Conservation (phyloP, 1,284 basidiomycete genomes). For the Malassezia sympodialis region DNA sequence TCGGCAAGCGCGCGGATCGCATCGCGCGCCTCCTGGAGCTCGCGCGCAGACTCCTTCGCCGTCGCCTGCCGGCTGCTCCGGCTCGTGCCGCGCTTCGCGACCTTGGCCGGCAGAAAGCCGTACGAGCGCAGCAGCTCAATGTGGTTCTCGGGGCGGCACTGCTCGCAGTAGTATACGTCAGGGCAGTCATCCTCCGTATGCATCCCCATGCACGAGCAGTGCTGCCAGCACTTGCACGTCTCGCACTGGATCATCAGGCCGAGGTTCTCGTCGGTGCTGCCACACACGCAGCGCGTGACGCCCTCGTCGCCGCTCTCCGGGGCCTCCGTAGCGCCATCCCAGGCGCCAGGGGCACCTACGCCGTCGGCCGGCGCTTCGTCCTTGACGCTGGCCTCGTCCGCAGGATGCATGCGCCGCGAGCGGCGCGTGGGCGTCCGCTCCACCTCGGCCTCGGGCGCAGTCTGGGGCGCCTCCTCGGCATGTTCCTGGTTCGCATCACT, state of each 20-base stretch:
- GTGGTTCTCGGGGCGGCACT: conserved; percentile 79
- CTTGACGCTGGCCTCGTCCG: background rate
- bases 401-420: conserved; percentile 1
- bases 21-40: conserved; percentile 44
- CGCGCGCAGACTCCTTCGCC: conserved; percentile 28
- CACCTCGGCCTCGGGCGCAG: background rate
- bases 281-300: conserved; percentile 88
- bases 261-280: conserved; percentile 57
- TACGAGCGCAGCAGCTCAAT: conserved; percentile 40
- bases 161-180: conserved; percentile 72
- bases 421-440: conserved; percentile 2
- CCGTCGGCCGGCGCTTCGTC: conserved; percentile 17
- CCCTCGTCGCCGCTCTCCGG: conserved; percentile 64
- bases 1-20: conserved; percentile 35
- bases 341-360: conserved; percentile 19
- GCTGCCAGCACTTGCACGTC: conserved; percentile 94
- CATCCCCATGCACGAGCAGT: conserved; percentile 91
- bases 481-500: background rate
- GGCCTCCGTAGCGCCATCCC: conserved; percentile 47
- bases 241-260: conserved; percentile 96
- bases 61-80: conserved; percentile 9
- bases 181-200: conserved; percentile 63
- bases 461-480: background rate
- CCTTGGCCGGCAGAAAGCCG: conserved; percentile 29
- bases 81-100: conserved; percentile 29